These are phyloP conservation scores for Ricinus communis DNA, from an alignment of 345 rosid genomes.

Conservation along the genomic window DNA sequence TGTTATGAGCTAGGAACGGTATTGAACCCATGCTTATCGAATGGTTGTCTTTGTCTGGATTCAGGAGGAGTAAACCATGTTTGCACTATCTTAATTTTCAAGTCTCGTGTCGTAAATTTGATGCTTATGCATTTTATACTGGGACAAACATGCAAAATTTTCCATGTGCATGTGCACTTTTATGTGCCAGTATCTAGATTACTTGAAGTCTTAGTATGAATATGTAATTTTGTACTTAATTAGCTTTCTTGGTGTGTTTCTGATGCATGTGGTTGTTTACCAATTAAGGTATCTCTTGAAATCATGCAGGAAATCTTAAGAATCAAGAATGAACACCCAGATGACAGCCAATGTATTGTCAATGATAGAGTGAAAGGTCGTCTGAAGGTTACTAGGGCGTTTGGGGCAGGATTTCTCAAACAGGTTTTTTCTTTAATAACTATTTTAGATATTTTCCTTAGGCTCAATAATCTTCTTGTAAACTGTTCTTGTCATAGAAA, in stretches of 20 bases:
- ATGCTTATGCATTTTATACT: no score
- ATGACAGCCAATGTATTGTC: constrained; percentile 81
- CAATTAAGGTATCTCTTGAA: constrained; percentile 15
- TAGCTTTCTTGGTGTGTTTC: neutral
- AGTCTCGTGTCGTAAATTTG: neutral
- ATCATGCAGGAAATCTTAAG: constrained; percentile 78
- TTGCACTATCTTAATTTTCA: neutral
- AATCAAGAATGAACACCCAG: constrained; percentile 93
- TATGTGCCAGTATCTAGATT: neutral
- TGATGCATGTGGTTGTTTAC: constrained; percentile 1
- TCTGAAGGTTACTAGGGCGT: constrained; percentile 93
- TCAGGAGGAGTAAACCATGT: neutral
- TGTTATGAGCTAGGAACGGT: neutral
- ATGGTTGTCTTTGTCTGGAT: neutral
- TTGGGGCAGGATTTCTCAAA: constrained; percentile 96
- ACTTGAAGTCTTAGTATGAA: neutral
- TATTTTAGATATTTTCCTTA: neutral
- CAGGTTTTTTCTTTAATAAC: constrained; percentile 46
- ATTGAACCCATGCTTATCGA: neutral
- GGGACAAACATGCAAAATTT: neutral
- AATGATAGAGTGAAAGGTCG: constrained; percentile 96
- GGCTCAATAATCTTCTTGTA: constrained; percentile 1
- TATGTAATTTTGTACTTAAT: constrained; percentile 1
- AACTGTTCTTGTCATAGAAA: neutral
- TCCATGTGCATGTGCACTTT: neutral